Base-by-base conservation (phyloP, 1,284 basidiomycete genomes). In the Calocybe gambosa region DNA sequence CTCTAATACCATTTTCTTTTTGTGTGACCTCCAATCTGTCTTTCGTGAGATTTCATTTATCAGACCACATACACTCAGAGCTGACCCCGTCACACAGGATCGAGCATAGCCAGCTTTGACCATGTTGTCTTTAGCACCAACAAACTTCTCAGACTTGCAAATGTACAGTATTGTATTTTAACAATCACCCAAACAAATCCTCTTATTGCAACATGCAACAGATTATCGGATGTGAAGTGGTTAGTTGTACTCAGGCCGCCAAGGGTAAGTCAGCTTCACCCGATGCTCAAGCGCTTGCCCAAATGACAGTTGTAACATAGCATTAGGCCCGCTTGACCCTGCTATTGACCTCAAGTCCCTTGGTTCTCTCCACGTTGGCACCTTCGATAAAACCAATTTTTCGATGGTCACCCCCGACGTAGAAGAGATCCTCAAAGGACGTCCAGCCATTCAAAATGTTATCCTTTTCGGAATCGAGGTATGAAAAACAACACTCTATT, bases 381-480 rank as follows among this genome's bases (percentile, higher is more conserved):
- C 77, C 10, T 70, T 78, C 55, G 74, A 82, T 55, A 93, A 93
- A 63, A 80, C 79, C 0, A 69, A 80, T 45, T 95, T 96, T 69
- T 89, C 86, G 4, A 93, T 95, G 90, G 58, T 83, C 45, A 83
- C 81, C 0, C 77, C 82, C 2, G 79, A 86, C 39, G 75, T 93
- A 4, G 65, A 71, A 39, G 56, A 68, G 6, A 58, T 78, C 10
- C 68, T 93, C 46, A 58, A 65, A 23, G 59, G 69, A n/a, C 73
- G 71, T 26, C 66, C 69, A 16, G 58, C 69, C 18, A 63, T 85
- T 49, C 71, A 75, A 39, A 78, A 75, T 12, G 70, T 91, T 40
- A 79, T 95, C 23, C 65, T 96, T 7, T 81, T 92, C 56, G 93
- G 93, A 21, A 93, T 95, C 50, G 91, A 93, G 71, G 88, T 85